These are phyloP conservation scores for Coemansia biformis DNA, from an alignment of 192 early-diverging fungal species.

Conservation along the genomic window DNA sequence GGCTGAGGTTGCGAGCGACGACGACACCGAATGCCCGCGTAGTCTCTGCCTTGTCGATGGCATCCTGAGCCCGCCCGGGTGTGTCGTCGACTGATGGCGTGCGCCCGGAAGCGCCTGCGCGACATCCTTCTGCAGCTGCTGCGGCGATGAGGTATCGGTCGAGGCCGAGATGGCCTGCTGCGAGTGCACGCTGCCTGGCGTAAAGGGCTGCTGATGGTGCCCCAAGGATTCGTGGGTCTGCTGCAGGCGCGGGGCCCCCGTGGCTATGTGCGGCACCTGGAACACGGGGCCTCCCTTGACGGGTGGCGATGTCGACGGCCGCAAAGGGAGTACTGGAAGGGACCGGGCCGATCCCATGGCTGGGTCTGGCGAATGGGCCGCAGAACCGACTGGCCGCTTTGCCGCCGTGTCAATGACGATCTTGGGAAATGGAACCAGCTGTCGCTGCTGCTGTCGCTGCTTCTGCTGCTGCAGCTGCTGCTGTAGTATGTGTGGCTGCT, in stretches of 20 bases:
- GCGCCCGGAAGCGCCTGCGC: conserved; percentile 5
- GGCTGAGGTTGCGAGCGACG: conserved; percentile 3
- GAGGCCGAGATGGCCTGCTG: conserved; percentile 12
- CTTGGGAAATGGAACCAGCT: conserved; percentile 17
- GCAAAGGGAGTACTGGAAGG: background rate
- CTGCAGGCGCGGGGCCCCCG: background rate
- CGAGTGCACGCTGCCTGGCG: conserved; percentile 1
- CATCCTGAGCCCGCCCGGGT: conserved; percentile 3
- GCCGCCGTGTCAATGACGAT: conserved; percentile 2
- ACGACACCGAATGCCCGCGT: conserved; percentile 40
- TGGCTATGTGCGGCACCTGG: conserved; percentile 2
- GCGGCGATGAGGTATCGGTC: conserved; percentile 22
- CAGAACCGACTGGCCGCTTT: background rate
- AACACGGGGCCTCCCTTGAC: background rate
- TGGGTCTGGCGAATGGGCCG: background rate
- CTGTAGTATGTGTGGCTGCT: conserved; percentile 5
- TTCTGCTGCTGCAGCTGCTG: too few relatives aligned
- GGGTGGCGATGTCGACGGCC: conserved; percentile 8
- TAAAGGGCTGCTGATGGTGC: background rate
- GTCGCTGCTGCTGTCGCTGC: conserved; percentile 5
- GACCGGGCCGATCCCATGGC: background rate
- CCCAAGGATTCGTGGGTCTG: background rate
- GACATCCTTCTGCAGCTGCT: background rate
- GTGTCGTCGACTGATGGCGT: conserved; percentile 10
- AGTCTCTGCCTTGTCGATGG: conserved; percentile 16